Evolutionary conservation across 1,284 basidiomycete genomes (phyloP).

Genomic region (Hemileia vastatrix): DNA sequence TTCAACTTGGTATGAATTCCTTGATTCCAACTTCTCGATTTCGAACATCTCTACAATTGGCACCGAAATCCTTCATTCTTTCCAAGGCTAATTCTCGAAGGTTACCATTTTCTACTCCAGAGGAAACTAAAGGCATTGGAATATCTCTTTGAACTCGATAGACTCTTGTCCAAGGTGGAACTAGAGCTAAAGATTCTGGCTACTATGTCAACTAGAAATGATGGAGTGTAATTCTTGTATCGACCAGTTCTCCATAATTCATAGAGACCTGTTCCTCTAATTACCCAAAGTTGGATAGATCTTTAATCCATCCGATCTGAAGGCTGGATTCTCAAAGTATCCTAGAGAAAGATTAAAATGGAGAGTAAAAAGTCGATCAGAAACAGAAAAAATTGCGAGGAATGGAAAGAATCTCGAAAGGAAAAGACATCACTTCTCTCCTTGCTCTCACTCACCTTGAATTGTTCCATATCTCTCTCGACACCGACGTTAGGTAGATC

Average conservation of each 20-base stretch:
- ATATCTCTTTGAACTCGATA: conserved; percentile 41
- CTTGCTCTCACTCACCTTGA: conserved; percentile 27
- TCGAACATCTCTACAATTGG: conserved; percentile 41
- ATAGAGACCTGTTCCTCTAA: conserved; percentile 43
- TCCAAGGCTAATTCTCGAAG: conserved; percentile 41
- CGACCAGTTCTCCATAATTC: conserved; percentile 46
- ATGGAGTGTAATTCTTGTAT: conserved; percentile 41
- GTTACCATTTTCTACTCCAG: conserved; percentile 43
- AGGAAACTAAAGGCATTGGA: conserved; percentile 38
- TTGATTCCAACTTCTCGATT: conserved; percentile 42
- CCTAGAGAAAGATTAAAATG: too few relatives aligned
- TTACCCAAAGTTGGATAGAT: conserved; percentile 43
- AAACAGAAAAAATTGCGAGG: background rate
- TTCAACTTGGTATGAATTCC: conserved; percentile 43
- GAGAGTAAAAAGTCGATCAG: background rate
- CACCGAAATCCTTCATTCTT: conserved; percentile 42
- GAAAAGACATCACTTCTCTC: background rate
- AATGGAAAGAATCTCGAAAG: background rate
- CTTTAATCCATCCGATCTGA: conserved; percentile 43
- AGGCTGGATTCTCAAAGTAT: conserved; percentile 43
- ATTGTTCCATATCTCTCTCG: conserved; percentile 43
- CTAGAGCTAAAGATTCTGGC: conserved; percentile 42
- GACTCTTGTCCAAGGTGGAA: conserved; percentile 43
- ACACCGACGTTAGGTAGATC: conserved; percentile 43
- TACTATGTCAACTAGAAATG: conserved; percentile 41